Conservation (phyloP, 805 yeast genomes). For the Candida peoriensis region DNA sequence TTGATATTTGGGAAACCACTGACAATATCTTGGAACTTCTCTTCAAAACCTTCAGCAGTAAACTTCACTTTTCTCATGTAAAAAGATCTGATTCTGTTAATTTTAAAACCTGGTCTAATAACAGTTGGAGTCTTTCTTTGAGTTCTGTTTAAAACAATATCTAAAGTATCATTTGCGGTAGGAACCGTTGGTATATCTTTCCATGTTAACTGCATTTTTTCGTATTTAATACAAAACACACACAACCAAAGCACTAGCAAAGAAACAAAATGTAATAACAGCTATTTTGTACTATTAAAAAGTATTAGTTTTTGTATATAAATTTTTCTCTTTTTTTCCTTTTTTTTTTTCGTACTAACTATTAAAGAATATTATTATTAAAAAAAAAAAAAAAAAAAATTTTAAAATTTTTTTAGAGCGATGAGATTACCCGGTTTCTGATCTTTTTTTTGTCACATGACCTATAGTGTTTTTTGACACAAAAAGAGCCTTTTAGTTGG, state of each 20-base stretch:
- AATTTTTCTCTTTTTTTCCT: too few species aligned
- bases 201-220: slow-evolving; percentile 91
- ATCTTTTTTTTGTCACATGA: too few species aligned
- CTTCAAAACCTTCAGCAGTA: slow-evolving; percentile 94
- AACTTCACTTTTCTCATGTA: slow-evolving; percentile 97
- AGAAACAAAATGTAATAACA: too few species aligned
- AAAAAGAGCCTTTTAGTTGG: too few species aligned
- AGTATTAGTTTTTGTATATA: too few species aligned
- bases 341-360: too few species aligned
- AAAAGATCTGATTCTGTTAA: slow-evolving; percentile 93
- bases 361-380: too few species aligned
- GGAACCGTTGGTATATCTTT: slow-evolving; percentile 97
- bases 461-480: too few species aligned
- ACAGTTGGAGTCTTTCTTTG: slow-evolving; percentile 99
- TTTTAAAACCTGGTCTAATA: slow-evolving; percentile 92
- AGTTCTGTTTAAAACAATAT: slow-evolving; percentile 92
- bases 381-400: too few species aligned
- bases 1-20: slow-evolving; percentile 93
- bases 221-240: background rate
- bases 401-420: too few species aligned
- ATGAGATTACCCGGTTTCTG: too few species aligned
- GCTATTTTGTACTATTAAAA: background rate
- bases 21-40: slow-evolving; percentile 81
- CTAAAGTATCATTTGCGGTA: slow-evolving; percentile 86
- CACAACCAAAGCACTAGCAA: too few species aligned